Evolutionary conservation across 495 filamentous ascomycete species (phyloP).

Genomic region (Tuber borchii): DNA sequence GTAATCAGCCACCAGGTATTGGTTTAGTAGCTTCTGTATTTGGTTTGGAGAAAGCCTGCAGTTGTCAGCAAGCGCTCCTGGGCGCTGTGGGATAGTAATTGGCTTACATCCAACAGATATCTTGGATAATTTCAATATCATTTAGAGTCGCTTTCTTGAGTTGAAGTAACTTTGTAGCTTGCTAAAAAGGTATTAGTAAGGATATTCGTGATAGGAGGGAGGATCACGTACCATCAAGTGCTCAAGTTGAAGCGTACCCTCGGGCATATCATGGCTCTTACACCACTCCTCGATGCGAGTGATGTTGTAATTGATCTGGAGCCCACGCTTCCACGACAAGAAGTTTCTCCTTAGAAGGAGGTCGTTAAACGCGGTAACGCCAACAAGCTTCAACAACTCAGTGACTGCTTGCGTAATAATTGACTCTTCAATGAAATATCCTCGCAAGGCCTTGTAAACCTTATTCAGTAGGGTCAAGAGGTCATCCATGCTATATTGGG

Average conservation of each 20-base stretch:
- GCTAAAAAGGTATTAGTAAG: conserved; percentile 51
- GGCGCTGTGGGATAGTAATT: not conserved
- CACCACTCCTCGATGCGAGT: conserved; percentile 99
- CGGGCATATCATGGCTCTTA: conserved; percentile 99
- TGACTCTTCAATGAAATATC: conserved; percentile 89
- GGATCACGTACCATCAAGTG: conserved; percentile 74
- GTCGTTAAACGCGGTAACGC: conserved; percentile 98
- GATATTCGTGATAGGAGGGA: conserved; percentile 23
- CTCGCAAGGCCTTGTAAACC: conserved; percentile 96
- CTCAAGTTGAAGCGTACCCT: conserved; percentile 94
- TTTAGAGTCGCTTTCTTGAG: conserved; percentile 98
- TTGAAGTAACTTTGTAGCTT: conserved; percentile 97
- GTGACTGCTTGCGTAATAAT: conserved; percentile 94
- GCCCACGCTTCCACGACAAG: conserved; percentile 96
- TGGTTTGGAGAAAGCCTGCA: conserved; percentile 90
- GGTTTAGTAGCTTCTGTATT: conserved; percentile 97
- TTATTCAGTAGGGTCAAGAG: conserved; percentile 92
- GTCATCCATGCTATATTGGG: conserved; percentile 99
- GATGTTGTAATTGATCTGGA: conserved; percentile 99
- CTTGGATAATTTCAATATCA: conserved; percentile 99
- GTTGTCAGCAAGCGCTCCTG: conserved; percentile 12
- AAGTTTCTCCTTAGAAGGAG: conserved; percentile 96
- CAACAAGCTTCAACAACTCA: conserved; percentile 86
- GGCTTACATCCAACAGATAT: conserved; percentile 98
- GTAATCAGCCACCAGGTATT: conserved; percentile 97